Conservation (phyloP, 2,329 filamentous ascomycete genomes). For the Lasiodiplodia sp. region DNA sequence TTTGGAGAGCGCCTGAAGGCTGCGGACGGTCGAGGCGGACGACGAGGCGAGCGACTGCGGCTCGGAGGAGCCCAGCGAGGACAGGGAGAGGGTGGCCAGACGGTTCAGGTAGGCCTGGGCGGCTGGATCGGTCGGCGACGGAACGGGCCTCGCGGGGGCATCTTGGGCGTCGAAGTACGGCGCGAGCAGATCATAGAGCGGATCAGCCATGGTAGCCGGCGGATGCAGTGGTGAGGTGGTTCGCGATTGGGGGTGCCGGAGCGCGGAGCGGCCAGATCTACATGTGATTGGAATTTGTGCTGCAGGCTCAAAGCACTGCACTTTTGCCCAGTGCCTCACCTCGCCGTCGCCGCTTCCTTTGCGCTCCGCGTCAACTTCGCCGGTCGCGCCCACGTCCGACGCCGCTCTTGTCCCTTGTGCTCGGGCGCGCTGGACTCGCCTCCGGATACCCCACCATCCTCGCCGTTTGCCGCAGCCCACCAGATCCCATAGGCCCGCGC, state of each 20-base stretch:
- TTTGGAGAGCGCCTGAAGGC: slow-evolving; percentile 86
- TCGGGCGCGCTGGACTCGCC: slow-evolving; percentile 5
- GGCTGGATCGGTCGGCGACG: slow-evolving; percentile 57
- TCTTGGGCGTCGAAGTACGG: slow-evolving; percentile 63
- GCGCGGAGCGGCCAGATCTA: slow-evolving; percentile 25
- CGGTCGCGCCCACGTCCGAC: slow-evolving; percentile 12
- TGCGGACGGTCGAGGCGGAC: slow-evolving; percentile 80
- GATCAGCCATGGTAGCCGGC: slow-evolving; percentile 56
- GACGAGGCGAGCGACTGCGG: slow-evolving; percentile 80
- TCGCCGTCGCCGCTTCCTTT: not conserved
- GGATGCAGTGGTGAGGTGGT: slow-evolving; percentile 4
- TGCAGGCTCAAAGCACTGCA: slow-evolving; percentile 2
- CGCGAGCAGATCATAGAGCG: slow-evolving; percentile 75
- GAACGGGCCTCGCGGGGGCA: slow-evolving; percentile 48
- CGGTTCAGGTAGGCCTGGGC: slow-evolving; percentile 77
- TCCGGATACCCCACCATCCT: slow-evolving; percentile 9
- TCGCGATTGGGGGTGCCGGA: slow-evolving; percentile 11
- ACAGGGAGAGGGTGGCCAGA: slow-evolving; percentile 77
- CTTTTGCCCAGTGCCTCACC: not conserved
- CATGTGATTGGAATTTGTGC: slow-evolving; percentile 28
- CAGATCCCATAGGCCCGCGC: not conserved
- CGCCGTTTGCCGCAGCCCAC: slow-evolving; percentile 10
- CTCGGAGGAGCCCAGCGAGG: slow-evolving; percentile 76
- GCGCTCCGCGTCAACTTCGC: not conserved
- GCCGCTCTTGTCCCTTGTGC: slow-evolving; percentile 22